Conservation (phyloP, 805 yeast genomes). For the Wickerhamiella slavikovae region DNA sequence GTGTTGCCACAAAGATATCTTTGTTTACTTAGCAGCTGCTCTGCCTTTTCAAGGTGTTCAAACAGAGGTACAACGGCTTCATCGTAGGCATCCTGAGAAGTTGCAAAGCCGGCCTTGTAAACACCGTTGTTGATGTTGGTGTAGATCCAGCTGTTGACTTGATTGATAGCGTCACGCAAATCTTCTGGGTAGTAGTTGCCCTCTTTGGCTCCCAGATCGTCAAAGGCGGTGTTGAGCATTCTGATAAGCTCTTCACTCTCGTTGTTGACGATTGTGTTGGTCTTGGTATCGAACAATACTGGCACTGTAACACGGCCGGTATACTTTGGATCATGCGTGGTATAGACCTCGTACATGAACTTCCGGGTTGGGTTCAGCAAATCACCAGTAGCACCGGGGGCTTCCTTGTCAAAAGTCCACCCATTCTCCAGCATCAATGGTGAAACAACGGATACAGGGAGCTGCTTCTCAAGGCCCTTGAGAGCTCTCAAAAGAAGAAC, state of each 20-base stretch:
- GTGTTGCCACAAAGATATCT: slow-evolving; percentile 38
- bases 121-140: slow-evolving; percentile 81
- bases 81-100: slow-evolving; percentile 65
- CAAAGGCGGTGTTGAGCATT: slow-evolving; percentile 58
- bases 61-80: slow-evolving; percentile 43
- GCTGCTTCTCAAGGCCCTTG: slow-evolving; percentile 41
- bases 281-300: slow-evolving; percentile 75
- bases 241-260: slow-evolving; percentile 82
- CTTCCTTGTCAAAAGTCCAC: slow-evolving; percentile 57
- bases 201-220: slow-evolving; percentile 25
- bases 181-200: slow-evolving; percentile 43
- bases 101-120: slow-evolving; percentile 80
- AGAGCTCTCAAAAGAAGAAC: slow-evolving; percentile 50
- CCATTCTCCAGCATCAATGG: slow-evolving; percentile 80
- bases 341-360: slow-evolving; percentile 52
- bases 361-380: slow-evolving; percentile 31
- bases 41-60: slow-evolving; percentile 31
- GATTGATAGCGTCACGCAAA: slow-evolving; percentile 42
- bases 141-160: slow-evolving; percentile 62
- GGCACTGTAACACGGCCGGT: slow-evolving; percentile 82
- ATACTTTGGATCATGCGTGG: slow-evolving; percentile 54
- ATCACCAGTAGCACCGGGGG: slow-evolving; percentile 32
- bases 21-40: slow-evolving; percentile 14
- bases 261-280: slow-evolving; percentile 68
- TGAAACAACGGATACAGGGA: slow-evolving; percentile 51